phyloP scores from a whole-genome alignment of 169 alveolate genomes.

The Plasmodium gallinaceum region DNA sequence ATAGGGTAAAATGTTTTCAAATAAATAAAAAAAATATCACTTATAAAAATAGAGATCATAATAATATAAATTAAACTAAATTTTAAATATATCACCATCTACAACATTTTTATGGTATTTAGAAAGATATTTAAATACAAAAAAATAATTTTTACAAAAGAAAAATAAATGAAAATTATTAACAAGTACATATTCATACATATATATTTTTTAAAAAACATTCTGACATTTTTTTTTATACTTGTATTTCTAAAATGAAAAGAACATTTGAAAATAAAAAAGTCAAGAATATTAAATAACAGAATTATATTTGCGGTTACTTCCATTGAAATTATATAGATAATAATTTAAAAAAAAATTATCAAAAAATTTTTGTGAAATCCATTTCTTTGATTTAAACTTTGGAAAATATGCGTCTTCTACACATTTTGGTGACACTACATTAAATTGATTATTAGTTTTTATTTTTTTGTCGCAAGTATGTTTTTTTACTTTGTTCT shows the following conservation, averaged over 20 bases:
- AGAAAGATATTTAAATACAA: too few relatives aligned
- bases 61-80: too few relatives aligned
- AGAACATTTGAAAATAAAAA: neutral
- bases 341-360: conserved; percentile 67
- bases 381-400: conserved; percentile 51
- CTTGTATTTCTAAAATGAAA: neutral
- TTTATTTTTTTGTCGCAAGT: conserved; percentile 29
- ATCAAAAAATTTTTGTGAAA: conserved; percentile 58
- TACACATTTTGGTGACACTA: neutral
- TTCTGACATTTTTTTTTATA: neutral
- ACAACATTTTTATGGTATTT: too few relatives aligned
- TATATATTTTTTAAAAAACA: neutral
- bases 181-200: neutral
- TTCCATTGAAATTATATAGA: conserved; percentile 40
- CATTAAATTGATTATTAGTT: neutral
- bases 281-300: conserved; percentile 9
- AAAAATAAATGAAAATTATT: too few relatives aligned
- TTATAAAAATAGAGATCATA: too few relatives aligned
- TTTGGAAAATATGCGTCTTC: conserved; percentile 4
- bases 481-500: conserved; percentile 37
- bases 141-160: too few relatives aligned
- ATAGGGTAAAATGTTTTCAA: too few relatives aligned
- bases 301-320: conserved; percentile 21
- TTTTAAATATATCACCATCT: too few relatives aligned
- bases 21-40: too few relatives aligned